These are phyloP conservation scores for Patellifolia procumbens DNA, from an alignment of 179 eudicot species.

Conservation along the genomic window DNA sequence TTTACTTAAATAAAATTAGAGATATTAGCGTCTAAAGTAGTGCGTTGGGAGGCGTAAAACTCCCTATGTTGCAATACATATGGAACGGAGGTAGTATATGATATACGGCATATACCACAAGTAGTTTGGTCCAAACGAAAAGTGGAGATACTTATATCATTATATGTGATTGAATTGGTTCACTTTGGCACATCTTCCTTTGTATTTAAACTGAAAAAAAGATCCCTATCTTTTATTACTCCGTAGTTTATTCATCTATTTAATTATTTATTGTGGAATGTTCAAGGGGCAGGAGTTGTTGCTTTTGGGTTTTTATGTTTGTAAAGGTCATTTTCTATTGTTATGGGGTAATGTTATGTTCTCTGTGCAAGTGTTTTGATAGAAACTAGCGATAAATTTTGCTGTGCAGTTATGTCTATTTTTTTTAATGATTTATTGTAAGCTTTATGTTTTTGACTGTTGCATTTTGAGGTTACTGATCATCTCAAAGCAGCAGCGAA, in stretches of 20 bases:
- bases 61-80: no score
- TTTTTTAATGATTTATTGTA: not conserved
- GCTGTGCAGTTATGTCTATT: no score
- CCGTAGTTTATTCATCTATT: not conserved
- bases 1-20: no score
- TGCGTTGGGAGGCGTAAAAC: no score
- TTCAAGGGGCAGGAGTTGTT: not conserved
- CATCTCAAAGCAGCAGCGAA: slow-evolving; percentile 81
- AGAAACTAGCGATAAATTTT: no score
- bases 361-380: no score
- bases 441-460: not conserved
- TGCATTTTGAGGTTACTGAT: slow-evolving; percentile 67
- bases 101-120: no score
- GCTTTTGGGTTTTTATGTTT: not conserved
- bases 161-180: slow-evolving; percentile 8
- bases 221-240: not conserved
- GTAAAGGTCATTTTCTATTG: no score
- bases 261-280: not conserved
- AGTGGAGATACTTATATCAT: slow-evolving; percentile 2
- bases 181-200: slow-evolving; percentile 9
- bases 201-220: not conserved
- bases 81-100: no score
- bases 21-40: no score
- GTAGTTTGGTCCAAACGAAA: not conserved
- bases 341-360: no score